phyloP scores from a whole-genome alignment of 2,329 filamentous ascomycete genomes.

The Acrodontium crateriforme region DNA sequence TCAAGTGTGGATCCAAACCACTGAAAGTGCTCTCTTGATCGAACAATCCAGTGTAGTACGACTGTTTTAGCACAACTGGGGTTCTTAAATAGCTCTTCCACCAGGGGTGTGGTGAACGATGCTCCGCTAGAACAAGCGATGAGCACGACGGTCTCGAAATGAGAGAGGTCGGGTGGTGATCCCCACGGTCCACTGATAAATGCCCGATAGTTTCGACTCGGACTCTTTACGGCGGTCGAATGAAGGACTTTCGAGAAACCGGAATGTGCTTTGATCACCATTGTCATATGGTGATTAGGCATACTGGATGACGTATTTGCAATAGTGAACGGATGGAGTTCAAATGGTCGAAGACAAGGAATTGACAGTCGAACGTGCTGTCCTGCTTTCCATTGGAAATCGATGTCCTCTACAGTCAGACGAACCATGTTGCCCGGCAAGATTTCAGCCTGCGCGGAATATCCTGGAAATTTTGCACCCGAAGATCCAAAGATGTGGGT shows the following conservation, averaged over 20 bases:
- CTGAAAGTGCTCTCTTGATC: constrained; percentile 9
- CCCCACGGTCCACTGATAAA: constrained; percentile 20
- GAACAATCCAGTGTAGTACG: constrained; percentile 18
- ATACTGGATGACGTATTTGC: constrained; percentile 27
- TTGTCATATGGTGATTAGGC: constrained; percentile 18
- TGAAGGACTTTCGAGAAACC: constrained; percentile 17
- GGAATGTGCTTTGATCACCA: constrained; percentile 18
- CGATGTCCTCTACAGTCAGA: constrained; percentile 41
- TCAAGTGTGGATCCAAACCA: constrained; percentile 11
- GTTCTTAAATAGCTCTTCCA: constrained; percentile 40
- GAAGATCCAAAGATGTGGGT: constrained; percentile 10
- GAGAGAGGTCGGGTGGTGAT: constrained; percentile 28
- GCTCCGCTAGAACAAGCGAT: constrained; percentile 47
- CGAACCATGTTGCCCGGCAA: constrained; percentile 42
- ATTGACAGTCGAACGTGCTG: constrained; percentile 50
- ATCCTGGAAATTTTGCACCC: constrained; percentile 9
- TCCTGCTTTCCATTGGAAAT: constrained; percentile 45
- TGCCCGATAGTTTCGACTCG: constrained; percentile 7
- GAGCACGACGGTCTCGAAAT: constrained; percentile 48
- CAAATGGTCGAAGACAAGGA: constrained; percentile 40
- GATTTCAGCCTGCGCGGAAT: constrained; percentile 19
- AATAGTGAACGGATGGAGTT: constrained; percentile 53
- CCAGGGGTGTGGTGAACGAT: constrained; percentile 42
- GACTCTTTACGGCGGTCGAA: constrained; percentile 10
- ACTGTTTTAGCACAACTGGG: constrained; percentile 13